Base-by-base conservation (phyloP, 1,284 basidiomycete species). In the Microbotryum scabiosae region DNA sequence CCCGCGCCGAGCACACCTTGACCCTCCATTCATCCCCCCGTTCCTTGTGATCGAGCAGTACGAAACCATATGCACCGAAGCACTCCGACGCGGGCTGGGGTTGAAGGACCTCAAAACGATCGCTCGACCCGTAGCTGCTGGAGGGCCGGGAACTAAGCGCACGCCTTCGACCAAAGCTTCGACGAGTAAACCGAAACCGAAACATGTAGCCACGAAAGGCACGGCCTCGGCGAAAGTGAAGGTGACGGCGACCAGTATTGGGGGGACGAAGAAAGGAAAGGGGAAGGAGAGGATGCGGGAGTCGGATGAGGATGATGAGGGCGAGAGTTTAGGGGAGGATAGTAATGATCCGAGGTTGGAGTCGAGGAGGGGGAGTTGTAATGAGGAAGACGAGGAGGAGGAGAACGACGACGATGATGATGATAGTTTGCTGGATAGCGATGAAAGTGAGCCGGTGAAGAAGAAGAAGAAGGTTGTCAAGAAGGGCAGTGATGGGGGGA, bases 71-170 rank as follows among this genome's bases (percentile, higher is more conserved):
- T 23, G 21, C 49, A 46, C 20, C 57, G 30, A 30, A 25, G 55
- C 26, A 20, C 20, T 55, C 25, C 21, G 43, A 36, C 43, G 53
- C 30, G 48, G 45, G 51, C 47, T 46, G 54, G 45, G n/a, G 28
- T 43, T 21, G 21, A 51, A 60, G 32, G 55, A 28, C 25, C 23
- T 57, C 30, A 28, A 25, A 54, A 54, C 26, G 52, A 41, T 43
- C 36, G 25, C 59, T 61, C 36, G 4, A 21, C 30, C 4, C 8
- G 6, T 65, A 12, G 58, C 48, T n/a, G 21, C 26, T 21, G 23
- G 54, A 87, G 85, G 85, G 88, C 75, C 81, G 82, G 55, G 86
- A 90, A 69, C 91, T 90, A 3, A 30, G 94, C 90, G 90, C 94
- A 86, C 71, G 82, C 82, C 2, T 79, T 82, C 60, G 87, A 89